Evolutionary conservation across 1,284 basidiomycete genomes (phyloP).

Genomic region (Agroathelia rolfsii): DNA sequence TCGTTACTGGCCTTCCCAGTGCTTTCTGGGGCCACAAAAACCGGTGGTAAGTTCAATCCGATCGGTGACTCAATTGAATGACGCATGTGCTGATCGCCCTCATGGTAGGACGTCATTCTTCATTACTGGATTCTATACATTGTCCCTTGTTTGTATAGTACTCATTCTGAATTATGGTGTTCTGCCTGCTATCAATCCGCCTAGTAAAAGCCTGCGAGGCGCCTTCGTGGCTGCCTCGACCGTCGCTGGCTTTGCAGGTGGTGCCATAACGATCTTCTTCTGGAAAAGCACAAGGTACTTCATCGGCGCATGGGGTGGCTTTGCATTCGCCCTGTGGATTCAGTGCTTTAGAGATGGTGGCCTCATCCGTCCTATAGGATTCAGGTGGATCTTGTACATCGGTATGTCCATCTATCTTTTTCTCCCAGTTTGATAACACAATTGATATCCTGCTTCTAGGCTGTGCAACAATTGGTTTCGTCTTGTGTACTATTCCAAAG

Average conservation of each 20-base stretch:
- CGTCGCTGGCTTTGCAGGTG: constrained; percentile 76
- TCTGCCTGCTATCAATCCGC: constrained; percentile 71
- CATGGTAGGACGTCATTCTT: constrained; percentile 79
- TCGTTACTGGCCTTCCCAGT: constrained; percentile 82
- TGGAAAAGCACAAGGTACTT: constrained; percentile 81
- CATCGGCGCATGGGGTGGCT: constrained; percentile 84
- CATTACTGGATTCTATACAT: constrained; percentile 82
- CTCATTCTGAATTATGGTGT: constrained; percentile 89
- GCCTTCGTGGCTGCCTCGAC: constrained; percentile 81
- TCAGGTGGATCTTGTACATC: constrained; percentile 84
- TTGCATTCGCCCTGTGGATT: constrained; percentile 79
- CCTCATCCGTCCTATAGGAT: constrained; percentile 63
- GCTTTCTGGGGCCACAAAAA: constrained; percentile 91
- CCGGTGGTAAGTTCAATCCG: constrained; percentile 52
- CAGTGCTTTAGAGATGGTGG: constrained; percentile 80
- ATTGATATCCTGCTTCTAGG: constrained; percentile 25
- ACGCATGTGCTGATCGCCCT: no score
- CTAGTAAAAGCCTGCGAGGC: constrained; percentile 69
- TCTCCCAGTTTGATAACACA: constrained; percentile 13
- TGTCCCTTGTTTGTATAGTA: constrained; percentile 78
- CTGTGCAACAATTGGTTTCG: constrained; percentile 48
- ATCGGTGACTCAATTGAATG: no score
- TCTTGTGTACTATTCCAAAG: constrained; percentile 55
- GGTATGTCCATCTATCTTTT: constrained; percentile 32
- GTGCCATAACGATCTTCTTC: constrained; percentile 81